Evolutionary conservation across 805 yeast species (phyloP), one percentile per base, ranked within the genome.

Genomic region (Maudiozyma serrabonitensis): DNA sequence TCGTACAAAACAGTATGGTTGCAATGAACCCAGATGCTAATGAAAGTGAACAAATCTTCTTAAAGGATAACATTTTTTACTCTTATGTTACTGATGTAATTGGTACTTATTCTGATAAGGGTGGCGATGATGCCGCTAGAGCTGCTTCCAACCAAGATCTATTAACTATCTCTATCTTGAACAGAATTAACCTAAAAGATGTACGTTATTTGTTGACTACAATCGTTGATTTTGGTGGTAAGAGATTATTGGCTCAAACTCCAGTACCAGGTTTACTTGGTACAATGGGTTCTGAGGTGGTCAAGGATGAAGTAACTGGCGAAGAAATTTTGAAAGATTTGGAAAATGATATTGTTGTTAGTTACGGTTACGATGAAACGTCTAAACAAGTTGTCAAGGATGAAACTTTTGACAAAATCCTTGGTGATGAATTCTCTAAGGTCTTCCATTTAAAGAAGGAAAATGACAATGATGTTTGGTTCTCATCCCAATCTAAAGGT

Each of bases 201-300:
- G 73, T 89, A 39, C 78, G 80, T 60, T 82, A 84, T 46, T 73
- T 91, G 52, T 78, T 87, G 58, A 86, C 97, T 4, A 76, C 90
- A n/a, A 75, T 89, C 51, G 87, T 91, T 49, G 98, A 91, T 67
- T 91, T 79, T 69, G 81, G 86, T 61, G 99, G 98, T 53, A 83
- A 80, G 59, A 79, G 98, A 66, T 73, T 91, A 37, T 76, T 91
- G 38, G 87, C 95, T 65, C 98, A 91, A 71, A 87, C 96, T 13
- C 96, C 96, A 12, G 95, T 91, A 42, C 99, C 99, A 15, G 98
- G 98, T 52, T 63, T 74, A 39, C 69, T 71, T 50, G 57, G 67
- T 9, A 68, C 70, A 11, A 58, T 69, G 59, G 75, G 76, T 49
- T 64, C 71, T 19, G 65, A 62, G 39, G 61, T 61, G 28, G 63